Conservation (phyloP, 2,329 filamentous ascomycete species). For the Aspergillus brunneoviolaceus region DNA sequence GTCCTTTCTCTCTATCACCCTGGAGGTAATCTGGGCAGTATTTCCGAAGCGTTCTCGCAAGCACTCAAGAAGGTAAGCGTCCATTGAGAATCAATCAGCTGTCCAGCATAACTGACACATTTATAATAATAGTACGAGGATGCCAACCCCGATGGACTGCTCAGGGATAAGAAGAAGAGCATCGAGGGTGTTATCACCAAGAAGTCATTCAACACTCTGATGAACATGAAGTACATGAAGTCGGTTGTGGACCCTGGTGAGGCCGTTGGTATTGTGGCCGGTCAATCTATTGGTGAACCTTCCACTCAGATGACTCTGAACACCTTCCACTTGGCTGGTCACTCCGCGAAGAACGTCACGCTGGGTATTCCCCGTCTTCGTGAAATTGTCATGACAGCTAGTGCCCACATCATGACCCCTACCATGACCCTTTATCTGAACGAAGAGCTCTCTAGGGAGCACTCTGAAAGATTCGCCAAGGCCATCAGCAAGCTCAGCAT, state of each 20-base stretch:
- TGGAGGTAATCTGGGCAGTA: constrained; percentile 75
- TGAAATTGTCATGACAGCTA: constrained; percentile 98
- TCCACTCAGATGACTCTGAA: constrained; percentile 99
- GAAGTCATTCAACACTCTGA: constrained; percentile 77
- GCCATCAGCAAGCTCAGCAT: constrained; percentile 84
- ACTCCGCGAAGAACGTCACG: constrained; percentile 98
- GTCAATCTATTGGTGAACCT: constrained; percentile 93
- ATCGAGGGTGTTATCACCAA: constrained; percentile 50
- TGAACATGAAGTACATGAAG: constrained; percentile 89
- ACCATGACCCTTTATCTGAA: constrained; percentile 71
- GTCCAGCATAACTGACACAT: constrained; percentile 17
- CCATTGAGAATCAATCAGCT: not conserved
- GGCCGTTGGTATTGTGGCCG: constrained; percentile 93
- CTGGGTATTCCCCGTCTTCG: constrained; percentile 94
- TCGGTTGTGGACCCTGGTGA: constrained; percentile 93
- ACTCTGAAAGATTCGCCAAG: constrained; percentile 82
- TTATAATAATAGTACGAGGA: constrained; percentile 65
- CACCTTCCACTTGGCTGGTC: constrained; percentile 98
- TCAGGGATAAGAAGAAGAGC: constrained; percentile 60
- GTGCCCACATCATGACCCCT: constrained; percentile 82
- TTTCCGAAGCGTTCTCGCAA: constrained; percentile 80
- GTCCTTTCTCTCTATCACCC: constrained; percentile 72
- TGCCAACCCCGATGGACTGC: constrained; percentile 63
- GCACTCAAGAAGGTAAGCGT: constrained; percentile 59
- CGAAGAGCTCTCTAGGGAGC: constrained; percentile 65